Conservation (phyloP, 495 filamentous ascomycete genomes). For the Penicillium tannophilum region DNA sequence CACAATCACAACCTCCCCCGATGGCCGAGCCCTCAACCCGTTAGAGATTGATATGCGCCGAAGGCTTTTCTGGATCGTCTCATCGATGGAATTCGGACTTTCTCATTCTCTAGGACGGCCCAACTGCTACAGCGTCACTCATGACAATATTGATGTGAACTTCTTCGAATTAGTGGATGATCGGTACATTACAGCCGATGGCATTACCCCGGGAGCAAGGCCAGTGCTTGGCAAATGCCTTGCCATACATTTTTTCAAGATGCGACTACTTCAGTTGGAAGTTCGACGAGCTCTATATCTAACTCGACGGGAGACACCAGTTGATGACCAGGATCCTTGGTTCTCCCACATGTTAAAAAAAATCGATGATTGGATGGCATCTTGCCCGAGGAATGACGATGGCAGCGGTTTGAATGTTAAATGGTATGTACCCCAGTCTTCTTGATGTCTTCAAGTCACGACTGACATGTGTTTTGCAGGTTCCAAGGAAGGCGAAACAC, state of each 20-base stretch:
- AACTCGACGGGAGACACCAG: conserved; percentile 70
- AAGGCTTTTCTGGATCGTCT: conserved; percentile 81
- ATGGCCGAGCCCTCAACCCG: conserved; percentile 53
- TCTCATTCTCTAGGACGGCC: conserved; percentile 84
- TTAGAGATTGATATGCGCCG: conserved; percentile 86
- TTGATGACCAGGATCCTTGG: conserved; percentile 80
- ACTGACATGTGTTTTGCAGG: conserved; percentile 45
- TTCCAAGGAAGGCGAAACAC: conserved; percentile 77
- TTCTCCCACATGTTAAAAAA: conserved; percentile 77
- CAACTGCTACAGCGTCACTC: conserved; percentile 73
- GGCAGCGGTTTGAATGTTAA: conserved; percentile 65
- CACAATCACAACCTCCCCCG: conserved; percentile 64
- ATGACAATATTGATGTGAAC: conserved; percentile 78
- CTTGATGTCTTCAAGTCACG: conserved; percentile 11
- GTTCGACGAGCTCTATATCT: conserved; percentile 82
- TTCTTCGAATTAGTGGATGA: conserved; percentile 82
- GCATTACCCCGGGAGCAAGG: conserved; percentile 65
- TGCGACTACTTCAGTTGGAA: conserved; percentile 86
- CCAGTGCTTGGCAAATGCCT: conserved; percentile 78
- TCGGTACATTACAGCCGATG: conserved; percentile 75
- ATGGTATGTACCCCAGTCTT: conserved; percentile 44
- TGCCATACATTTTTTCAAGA: conserved; percentile 88
- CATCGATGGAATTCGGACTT: conserved; percentile 83
- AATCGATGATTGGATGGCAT: conserved; percentile 70
- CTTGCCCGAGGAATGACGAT: conserved; percentile 61